Evolutionary conservation across 2,329 filamentous ascomycete genomes (phyloP), one percentile per base, ranked within the genome.

Genomic region (Plenodomus biglobosus): DNA sequence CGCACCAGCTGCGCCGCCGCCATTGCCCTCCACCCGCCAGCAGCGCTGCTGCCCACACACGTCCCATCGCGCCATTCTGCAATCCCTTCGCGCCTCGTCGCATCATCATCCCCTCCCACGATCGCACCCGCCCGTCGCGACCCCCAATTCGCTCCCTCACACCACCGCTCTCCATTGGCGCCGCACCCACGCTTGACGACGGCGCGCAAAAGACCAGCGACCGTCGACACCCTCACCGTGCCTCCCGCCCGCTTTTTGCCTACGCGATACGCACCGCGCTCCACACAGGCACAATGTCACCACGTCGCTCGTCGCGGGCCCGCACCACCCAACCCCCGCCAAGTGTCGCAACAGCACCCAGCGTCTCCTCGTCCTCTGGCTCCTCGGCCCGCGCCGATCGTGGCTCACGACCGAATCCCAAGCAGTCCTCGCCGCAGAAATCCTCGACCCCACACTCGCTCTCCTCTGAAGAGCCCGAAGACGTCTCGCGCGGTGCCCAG

Each of bases 281-380:
- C 47, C 50, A 52, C 34, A 8, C 40, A 32, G 45, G 43, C 48
- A 58, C 61, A 56, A 83, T 83, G 80, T 80, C 87, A 70, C 89
- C 88, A 72, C 87, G 92, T 76, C 89, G 92, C 72, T 96, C 92
- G 68, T 94, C 92, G 74, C 86, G 92, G 81, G 90, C 90, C 78
- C 88, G 90, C 75, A 84, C 82, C 70, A 85, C 85, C 63, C 88
- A 92, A 78, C 82, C 82, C 65, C 76, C 79, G 55, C 78, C 81
- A 64, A 82, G 85, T 66, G 83, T 61, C 48, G 84, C 75, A 84
- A 86, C 64, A 32, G 85, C 90, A 63, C 86, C 90, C 64, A 90
- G 88, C 55, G 90, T 88, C 55, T 85, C 87, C 42, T 85, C 90
- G 36, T 92, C 87, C 66, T 82, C 80, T 17, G 76, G 75, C 59